phyloP scores from a whole-genome alignment of 2,329 filamentous ascomycete genomes.

The Magnaporthiopsis incrustans region DNA sequence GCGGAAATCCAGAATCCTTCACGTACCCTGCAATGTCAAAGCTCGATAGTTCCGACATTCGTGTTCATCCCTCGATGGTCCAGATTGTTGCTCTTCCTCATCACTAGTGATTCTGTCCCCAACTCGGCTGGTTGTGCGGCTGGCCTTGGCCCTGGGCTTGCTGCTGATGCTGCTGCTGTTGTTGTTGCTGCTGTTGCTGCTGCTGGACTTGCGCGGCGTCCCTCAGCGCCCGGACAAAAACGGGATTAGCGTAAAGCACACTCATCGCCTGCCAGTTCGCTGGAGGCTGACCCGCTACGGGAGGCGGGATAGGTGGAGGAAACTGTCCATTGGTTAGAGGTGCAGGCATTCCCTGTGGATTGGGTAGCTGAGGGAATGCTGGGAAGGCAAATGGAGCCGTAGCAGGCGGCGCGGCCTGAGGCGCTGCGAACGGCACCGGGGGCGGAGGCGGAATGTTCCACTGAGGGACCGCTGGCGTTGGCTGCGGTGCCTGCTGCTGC shows the following conservation, averaged over 20 bases:
- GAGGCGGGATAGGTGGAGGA: not conserved
- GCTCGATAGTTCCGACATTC: not conserved
- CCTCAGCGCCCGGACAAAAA: slow-evolving; percentile 1
- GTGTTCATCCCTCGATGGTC: too few species aligned
- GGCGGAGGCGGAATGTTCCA: slow-evolving; percentile 3
- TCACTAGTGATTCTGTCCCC: not conserved
- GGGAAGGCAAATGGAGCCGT: slow-evolving; percentile 2
- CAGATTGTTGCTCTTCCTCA: not conserved
- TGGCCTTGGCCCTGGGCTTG: not conserved
- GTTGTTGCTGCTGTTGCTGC: slow-evolving; percentile 1
- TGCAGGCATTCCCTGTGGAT: not conserved
- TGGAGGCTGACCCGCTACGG: not conserved
- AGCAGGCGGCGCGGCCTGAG: not conserved
- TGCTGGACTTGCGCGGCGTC: not conserved
- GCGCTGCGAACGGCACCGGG: slow-evolving; percentile 1
- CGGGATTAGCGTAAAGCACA: slow-evolving; percentile 4
- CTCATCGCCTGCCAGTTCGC: slow-evolving; percentile 5
- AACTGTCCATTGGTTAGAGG: not conserved
- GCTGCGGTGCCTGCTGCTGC: not conserved
- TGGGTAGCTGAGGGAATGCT: not conserved
- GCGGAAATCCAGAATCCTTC: not conserved
- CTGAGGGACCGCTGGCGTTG: not conserved
- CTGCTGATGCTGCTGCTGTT: not conserved
- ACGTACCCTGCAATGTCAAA: not conserved
- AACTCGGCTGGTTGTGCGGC: not conserved